phyloP scores from a whole-genome alignment of 805 yeast genomes.

The Dipodascopsis uninucleata region DNA sequence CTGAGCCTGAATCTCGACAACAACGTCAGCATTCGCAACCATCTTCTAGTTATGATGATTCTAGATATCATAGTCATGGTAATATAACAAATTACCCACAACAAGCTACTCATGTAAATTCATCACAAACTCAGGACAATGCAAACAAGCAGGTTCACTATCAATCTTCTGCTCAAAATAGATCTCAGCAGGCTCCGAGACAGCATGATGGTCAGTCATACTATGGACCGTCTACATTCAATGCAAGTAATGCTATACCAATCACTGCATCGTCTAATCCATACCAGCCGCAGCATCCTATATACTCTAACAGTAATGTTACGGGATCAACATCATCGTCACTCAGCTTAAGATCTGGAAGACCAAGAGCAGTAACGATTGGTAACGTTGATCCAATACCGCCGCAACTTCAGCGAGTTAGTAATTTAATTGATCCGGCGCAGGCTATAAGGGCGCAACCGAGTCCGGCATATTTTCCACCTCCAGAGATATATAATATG shows the following conservation, averaged over 20 bases:
- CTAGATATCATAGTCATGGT: too few relatives aligned
- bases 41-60: too few relatives aligned
- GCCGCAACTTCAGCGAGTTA: constrained; percentile 41
- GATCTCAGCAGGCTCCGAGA: neutral
- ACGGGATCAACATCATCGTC: too few relatives aligned
- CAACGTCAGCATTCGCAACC: too few relatives aligned
- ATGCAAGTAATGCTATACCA: neutral
- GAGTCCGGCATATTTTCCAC: constrained; percentile 42
- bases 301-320: constrained; percentile 3
- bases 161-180: neutral
- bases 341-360: constrained; percentile 25
- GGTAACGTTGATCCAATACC: constrained; percentile 42
- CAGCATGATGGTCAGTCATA: constrained; percentile 6
- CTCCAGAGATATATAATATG: constrained; percentile 33
- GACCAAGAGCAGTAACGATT: constrained; percentile 41
- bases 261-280: constrained; percentile 18
- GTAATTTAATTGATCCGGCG: constrained; percentile 40
- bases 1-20: too few relatives aligned
- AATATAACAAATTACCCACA: too few relatives aligned
- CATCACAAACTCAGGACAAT: constrained; percentile 1
- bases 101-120: too few relatives aligned
- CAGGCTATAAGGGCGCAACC: constrained; percentile 40
- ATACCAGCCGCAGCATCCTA: constrained; percentile 19
- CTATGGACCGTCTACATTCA: constrained; percentile 9
- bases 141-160: too few relatives aligned